phyloP scores from a whole-genome alignment of 805 yeast genomes.

The Wickerhamiella galacta region DNA sequence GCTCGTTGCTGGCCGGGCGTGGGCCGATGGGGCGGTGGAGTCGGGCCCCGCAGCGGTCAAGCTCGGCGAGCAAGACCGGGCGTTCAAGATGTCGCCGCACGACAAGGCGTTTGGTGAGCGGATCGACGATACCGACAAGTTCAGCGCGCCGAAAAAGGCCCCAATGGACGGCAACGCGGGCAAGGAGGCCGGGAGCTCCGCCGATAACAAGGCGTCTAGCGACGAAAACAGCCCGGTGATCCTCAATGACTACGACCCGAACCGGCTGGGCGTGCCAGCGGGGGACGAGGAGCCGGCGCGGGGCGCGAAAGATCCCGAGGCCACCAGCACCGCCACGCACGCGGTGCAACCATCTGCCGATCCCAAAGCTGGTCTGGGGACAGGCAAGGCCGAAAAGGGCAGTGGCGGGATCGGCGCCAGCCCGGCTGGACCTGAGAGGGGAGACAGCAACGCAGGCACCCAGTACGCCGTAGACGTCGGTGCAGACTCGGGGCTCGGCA shows the following conservation, averaged over 20 bases:
- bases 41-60: too few relatives aligned
- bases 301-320: neutral
- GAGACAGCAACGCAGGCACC: neutral
- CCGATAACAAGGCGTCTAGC: slow-evolving; percentile 2
- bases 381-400: slow-evolving; percentile 6
- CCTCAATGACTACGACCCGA: slow-evolving; percentile 24
- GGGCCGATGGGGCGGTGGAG: too few relatives aligned
- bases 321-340: too few relatives aligned
- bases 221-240: slow-evolving; percentile 19
- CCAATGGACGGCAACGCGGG: slow-evolving; percentile 10
- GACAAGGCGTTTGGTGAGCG: slow-evolving; percentile 17
- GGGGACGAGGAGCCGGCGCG: slow-evolving; percentile 3
- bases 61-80: slow-evolving; percentile 16
- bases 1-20: too few relatives aligned
- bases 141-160: slow-evolving; percentile 15
- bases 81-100: slow-evolving; percentile 22
- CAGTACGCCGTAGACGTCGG: neutral
- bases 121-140: slow-evolving; percentile 15
- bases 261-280: slow-evolving; percentile 19
- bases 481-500: neutral
- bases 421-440: neutral
- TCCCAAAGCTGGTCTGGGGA: slow-evolving; percentile 5
- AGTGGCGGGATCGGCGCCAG: slow-evolving; percentile 8
- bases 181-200: slow-evolving; percentile 1
- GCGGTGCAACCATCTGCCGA: too few relatives aligned